Evolutionary conservation across 305 asterid species (phyloP).

Genomic region (Ruellia speciosa): DNA sequence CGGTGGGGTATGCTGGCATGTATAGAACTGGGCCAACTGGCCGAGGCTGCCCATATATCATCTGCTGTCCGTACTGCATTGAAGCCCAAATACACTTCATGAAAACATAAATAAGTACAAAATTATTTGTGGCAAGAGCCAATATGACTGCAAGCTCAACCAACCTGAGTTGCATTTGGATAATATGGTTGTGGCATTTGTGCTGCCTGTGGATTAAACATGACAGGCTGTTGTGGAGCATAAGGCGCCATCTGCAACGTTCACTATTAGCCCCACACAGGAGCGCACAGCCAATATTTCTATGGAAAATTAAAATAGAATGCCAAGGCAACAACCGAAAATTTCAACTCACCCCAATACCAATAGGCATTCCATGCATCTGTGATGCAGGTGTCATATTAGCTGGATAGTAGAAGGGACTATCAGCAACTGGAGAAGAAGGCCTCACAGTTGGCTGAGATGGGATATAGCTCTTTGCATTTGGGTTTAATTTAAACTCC

Average conservation of each 20-base stretch:
- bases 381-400: slow-evolving; percentile 54
- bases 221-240: slow-evolving; percentile 43
- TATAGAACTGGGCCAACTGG: slow-evolving; percentile 72
- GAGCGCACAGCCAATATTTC: background rate
- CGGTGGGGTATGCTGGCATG: slow-evolving; percentile 73
- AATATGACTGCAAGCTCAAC: slow-evolving; percentile 12
- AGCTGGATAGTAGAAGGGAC: slow-evolving; percentile 76
- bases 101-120: slow-evolving; percentile 10
- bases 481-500: slow-evolving; percentile 90
- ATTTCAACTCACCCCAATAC: slow-evolving; percentile 65
- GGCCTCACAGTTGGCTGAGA: slow-evolving; percentile 61
- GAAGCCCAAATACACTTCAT: slow-evolving; percentile 3
- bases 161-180: slow-evolving; percentile 61
- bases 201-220: slow-evolving; percentile 47
- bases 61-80: slow-evolving; percentile 68
- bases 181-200: slow-evolving; percentile 43
- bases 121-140: slow-evolving; percentile 10
- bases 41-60: slow-evolving; percentile 85
- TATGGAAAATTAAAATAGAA: too few relatives aligned
- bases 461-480: slow-evolving; percentile 78
- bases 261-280: background rate
- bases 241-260: slow-evolving; percentile 41
- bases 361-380: slow-evolving; percentile 85
- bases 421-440: slow-evolving; percentile 71
- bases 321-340: slow-evolving; percentile 12